These are phyloP conservation scores for Leccinum pachyderme DNA, from an alignment of 1,284 basidiomycete species.

Conservation along the genomic window DNA sequence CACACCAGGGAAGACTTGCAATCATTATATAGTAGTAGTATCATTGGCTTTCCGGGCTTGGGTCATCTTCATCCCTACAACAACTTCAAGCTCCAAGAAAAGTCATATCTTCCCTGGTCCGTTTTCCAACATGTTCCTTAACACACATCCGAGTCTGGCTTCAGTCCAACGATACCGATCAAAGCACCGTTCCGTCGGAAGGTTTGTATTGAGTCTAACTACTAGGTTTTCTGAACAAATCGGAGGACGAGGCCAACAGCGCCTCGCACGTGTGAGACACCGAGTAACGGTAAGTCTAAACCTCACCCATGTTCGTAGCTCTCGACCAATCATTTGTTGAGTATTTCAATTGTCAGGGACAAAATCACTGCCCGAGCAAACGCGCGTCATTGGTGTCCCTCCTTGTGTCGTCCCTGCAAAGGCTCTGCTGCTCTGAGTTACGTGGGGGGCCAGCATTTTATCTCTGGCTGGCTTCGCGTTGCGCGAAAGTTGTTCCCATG, in stretches of 20 bases:
- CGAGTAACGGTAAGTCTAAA: neutral
- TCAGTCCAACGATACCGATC: neutral
- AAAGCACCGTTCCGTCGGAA: neutral
- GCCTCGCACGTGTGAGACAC: neutral
- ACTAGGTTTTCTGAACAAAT: neutral
- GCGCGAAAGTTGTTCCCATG: slow-evolving; percentile 53
- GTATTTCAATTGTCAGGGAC: slow-evolving; percentile 49
- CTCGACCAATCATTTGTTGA: slow-evolving; percentile 45
- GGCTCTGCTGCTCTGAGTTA: slow-evolving; percentile 55
- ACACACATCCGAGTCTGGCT: no score
- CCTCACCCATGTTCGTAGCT: neutral
- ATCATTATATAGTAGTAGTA: no score
- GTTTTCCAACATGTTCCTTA: neutral
- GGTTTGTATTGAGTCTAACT: neutral
- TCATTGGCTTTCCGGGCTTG: neutral
- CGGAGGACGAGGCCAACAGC: neutral
- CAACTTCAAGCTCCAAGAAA: neutral
- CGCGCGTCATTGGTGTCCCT: neutral
- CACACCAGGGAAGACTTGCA: no score
- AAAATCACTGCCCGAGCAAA: neutral
- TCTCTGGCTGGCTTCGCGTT: slow-evolving; percentile 76
- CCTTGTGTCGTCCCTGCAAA: slow-evolving; percentile 14
- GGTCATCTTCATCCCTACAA: neutral
- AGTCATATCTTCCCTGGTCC: neutral
- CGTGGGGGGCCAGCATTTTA: slow-evolving; percentile 52